Evolutionary conservation across 305 asterid species (phyloP), one percentile per base, ranked within the genome.

Genomic region (Caryopteris hybrid): DNA sequence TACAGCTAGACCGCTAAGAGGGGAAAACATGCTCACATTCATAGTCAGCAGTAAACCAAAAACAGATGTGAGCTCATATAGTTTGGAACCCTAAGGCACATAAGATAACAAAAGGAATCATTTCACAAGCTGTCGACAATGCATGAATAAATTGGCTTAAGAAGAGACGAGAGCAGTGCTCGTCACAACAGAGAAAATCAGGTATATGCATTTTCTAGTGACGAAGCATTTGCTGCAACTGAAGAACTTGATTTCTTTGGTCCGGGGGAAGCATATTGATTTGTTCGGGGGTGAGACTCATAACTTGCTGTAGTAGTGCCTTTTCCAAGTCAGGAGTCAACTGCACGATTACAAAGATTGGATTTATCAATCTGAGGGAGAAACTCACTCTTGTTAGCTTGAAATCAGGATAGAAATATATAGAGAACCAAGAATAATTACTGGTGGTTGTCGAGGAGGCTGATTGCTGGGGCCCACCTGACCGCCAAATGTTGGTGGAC

Each of bases 161-260:
- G 29, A 65, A 6, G 51, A 22, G 31, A 57, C 27, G 33, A 18
- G n/a, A 53, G 71, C 31, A 10, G 27, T 46, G 38, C n/a, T 66
- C n/a, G 16, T 59, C 61, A 39, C 36, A 43, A 20, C 23, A 73
- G 52, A 16, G 34, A 29, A 16, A 60, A 3, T 8, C 52, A 66
- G 25, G 38, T n/a, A n/a, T n/a, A 51, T 8, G 69, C 21, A 17
- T 21, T 36, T 60, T 53, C 83, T 80, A 86, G 36, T 78, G 95
- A n/a, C 96, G 90, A 67, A 94, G 88, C 85, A 88, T 86, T 79
- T 91, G 95, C 80, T 88, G 99, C 90, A 94, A 76, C 81, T 89
- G 93, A 70, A 94, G 81, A 68, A 91, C 85, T 85, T 91, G 96
- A 78, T 68, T 84, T 76, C 97, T 85, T 72, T 91, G 98, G 41